phyloP scores from a whole-genome alignment of 108 stramenopile genomes.

The Schizochytrium sp. region DNA sequence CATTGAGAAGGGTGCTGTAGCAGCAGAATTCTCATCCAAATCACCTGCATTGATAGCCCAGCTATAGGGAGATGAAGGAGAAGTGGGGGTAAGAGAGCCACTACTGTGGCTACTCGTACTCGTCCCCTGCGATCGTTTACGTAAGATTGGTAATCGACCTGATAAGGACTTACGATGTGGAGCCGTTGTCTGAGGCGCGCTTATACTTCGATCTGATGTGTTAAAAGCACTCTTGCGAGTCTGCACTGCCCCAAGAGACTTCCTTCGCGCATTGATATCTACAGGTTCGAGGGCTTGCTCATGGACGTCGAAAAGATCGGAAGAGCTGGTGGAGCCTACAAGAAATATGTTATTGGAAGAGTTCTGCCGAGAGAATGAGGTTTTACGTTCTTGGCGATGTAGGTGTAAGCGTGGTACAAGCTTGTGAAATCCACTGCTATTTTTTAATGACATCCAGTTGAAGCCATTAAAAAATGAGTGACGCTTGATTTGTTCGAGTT shows the following conservation, averaged over 20 bases:
- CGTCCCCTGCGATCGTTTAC: not conserved
- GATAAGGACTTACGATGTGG: not conserved
- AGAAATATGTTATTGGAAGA: slow-evolving; percentile 55
- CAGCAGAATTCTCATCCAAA: not conserved
- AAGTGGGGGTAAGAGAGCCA: not conserved
- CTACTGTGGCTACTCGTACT: not conserved
- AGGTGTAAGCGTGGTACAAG: slow-evolving; percentile 37
- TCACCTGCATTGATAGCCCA: not conserved
- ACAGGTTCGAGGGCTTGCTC: not conserved
- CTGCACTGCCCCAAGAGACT: not conserved
- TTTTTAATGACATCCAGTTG: slow-evolving; percentile 87
- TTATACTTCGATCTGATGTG: not conserved
- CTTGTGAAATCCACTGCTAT: slow-evolving; percentile 59
- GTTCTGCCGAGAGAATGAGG: not conserved
- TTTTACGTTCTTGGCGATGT: slow-evolving; percentile 35
- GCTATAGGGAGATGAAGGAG: not conserved
- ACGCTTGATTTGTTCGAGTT: slow-evolving; percentile 81
- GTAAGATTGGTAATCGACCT: not conserved
- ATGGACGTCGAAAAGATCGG: not conserved
- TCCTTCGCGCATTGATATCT: not conserved
- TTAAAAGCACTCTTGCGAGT: not conserved
- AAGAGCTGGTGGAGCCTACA: not conserved
- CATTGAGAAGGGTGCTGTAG: slow-evolving; percentile 7
- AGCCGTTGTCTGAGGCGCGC: not conserved
- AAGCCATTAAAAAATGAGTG: slow-evolving; percentile 89